Evolutionary conservation across 495 filamentous ascomycete genomes (phyloP), one percentile per base, ranked within the genome.

Genomic region (Podospora pseudopauciseta): DNA sequence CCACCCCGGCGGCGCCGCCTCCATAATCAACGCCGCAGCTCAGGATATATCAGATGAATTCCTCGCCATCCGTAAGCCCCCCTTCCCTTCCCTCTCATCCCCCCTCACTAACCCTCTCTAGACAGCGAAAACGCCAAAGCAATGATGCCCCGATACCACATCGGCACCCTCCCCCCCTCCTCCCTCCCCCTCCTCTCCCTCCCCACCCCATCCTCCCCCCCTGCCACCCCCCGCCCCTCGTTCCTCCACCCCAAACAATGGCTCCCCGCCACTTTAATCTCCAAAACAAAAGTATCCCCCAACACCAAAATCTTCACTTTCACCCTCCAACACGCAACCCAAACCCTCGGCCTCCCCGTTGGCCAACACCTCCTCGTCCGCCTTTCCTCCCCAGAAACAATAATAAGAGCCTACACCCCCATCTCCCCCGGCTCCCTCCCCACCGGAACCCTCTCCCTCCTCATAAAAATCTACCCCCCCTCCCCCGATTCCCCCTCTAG

Each of bases 41-140:
- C 81, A 91, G 67, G 93, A 98, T 80, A 88, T 84, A n/a, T 91
- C 90, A 0, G 94, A 97, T 71, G 94, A 98, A 72, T 98, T 98
- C 75, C 86, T 97, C 79, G 92, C 91, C 26, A 98, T 98, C 69
- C 94, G 92, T 93, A 86, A 85, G 91, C 4, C 61, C 7, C 13
- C 55, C 18, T 53, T 28, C 57, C 53, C 49, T 23, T 57, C n/a
- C n/a, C 4, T 61, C 7, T 9, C 55, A 65, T 55, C 28, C 58
- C 57, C 2, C 53, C 13, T 19, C 16, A 60, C 62, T 75, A 66
- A 70, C 57, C 28, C 61, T 20, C 11, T 18, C 63, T 75, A 96
- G 92, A 96, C 75, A 91, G 88, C 76, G 94, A 97, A 80, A 97
- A 91, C 20, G 94, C 94, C 54, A 97, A 96, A 80, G 84, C 81